These are phyloP conservation scores for Hypomontagnella submonticulosa DNA, from an alignment of 495 filamentous ascomycete species.

Conservation along the genomic window DNA sequence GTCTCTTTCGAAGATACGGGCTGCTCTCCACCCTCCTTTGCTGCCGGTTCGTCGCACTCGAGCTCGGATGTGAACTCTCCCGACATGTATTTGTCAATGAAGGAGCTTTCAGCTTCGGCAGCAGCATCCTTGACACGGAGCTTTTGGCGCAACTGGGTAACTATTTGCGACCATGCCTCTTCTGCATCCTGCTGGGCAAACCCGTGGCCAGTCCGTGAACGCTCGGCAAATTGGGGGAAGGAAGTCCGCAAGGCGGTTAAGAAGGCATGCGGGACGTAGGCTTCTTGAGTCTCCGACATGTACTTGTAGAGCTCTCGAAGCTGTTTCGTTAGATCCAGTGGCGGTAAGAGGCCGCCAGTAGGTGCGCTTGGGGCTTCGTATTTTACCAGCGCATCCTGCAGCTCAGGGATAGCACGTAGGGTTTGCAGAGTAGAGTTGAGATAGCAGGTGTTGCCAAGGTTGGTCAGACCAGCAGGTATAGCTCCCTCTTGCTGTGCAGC, in stretches of 20 bases:
- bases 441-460: slow-evolving; percentile 97
- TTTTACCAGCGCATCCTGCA: slow-evolving; percentile 79
- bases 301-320: slow-evolving; percentile 90
- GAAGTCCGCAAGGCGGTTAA: slow-evolving; percentile 80
- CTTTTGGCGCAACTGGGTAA: slow-evolving; percentile 84
- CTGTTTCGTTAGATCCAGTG: slow-evolving; percentile 79
- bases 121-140: slow-evolving; percentile 69
- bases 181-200: slow-evolving; percentile 98
- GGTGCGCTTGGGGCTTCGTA: slow-evolving; percentile 63
- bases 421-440: slow-evolving; percentile 96
- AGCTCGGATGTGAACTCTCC: slow-evolving; percentile 80
- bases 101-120: slow-evolving; percentile 68
- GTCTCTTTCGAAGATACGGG: slow-evolving; percentile 71
- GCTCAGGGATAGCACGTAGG: slow-evolving; percentile 87
- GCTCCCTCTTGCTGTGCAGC: slow-evolving; percentile 83
- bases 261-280: slow-evolving; percentile 86
- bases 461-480: slow-evolving; percentile 87
- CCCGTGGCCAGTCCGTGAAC: slow-evolving; percentile 79
- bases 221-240: slow-evolving; percentile 96
- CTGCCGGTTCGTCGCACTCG: slow-evolving; percentile 84
- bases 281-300: slow-evolving; percentile 91
- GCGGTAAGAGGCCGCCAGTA: slow-evolving; percentile 45
- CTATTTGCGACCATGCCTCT: slow-evolving; percentile 97
- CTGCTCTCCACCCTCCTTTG: slow-evolving; percentile 79
- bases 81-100: slow-evolving; percentile 89